Conservation (phyloP, 306 rosid species). For the Cucurbita argyrosperma region DNA sequence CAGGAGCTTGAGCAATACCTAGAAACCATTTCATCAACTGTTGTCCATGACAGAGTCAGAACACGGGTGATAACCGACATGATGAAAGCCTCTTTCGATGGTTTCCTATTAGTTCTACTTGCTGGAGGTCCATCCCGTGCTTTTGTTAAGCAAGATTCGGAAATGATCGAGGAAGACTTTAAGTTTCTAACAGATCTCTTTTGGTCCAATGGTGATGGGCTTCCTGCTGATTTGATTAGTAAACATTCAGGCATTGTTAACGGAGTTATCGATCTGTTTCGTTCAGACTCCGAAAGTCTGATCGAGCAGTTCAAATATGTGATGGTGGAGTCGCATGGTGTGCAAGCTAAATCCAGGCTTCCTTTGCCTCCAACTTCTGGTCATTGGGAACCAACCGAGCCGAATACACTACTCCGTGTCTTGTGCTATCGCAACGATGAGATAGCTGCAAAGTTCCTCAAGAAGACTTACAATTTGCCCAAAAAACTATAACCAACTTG, state of each 20-base stretch:
- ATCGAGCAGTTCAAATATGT: slow-evolving; percentile 46
- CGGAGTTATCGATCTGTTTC: slow-evolving; percentile 42
- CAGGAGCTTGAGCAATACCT: slow-evolving; percentile 71
- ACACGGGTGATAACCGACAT: slow-evolving; percentile 72
- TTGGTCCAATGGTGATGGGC: slow-evolving; percentile 95
- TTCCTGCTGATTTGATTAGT: slow-evolving; percentile 60
- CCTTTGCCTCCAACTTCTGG: slow-evolving; percentile 75
- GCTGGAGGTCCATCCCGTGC: slow-evolving; percentile 90
- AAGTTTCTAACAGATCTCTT: slow-evolving; percentile 64
- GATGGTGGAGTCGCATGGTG: slow-evolving; percentile 33
- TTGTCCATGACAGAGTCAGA: slow-evolving; percentile 66
- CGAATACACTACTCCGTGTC: slow-evolving; percentile 72
- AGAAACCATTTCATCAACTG: slow-evolving; percentile 75
- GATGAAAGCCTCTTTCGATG: slow-evolving; percentile 82
- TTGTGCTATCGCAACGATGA: slow-evolving; percentile 80
- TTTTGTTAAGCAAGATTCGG: slow-evolving; percentile 51
- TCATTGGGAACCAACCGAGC: slow-evolving; percentile 69
- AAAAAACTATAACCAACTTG: slow-evolving; percentile 39
- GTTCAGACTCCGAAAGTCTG: slow-evolving; percentile 31
- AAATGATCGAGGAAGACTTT: slow-evolving; percentile 64
- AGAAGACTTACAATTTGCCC: slow-evolving; percentile 75
- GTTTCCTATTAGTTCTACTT: slow-evolving; percentile 61
- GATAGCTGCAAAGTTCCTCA: slow-evolving; percentile 78
- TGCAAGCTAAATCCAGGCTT: slow-evolving; percentile 54
- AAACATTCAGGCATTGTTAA: slow-evolving; percentile 41